These are phyloP conservation scores for Citrus maxima DNA, from an alignment of 345 rosid species.

Conservation along the genomic window DNA sequence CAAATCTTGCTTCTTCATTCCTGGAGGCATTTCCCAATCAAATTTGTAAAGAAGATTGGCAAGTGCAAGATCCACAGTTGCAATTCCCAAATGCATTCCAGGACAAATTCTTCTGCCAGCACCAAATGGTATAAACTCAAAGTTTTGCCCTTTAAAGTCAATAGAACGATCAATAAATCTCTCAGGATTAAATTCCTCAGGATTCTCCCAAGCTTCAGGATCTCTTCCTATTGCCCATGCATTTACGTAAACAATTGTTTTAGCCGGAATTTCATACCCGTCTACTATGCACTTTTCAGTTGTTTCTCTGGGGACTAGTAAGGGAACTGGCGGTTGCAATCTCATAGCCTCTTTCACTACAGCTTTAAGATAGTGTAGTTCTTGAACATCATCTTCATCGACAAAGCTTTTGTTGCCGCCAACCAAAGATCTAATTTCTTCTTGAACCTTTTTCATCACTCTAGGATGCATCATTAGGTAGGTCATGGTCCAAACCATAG, in stretches of 20 bases:
- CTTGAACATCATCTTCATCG: conserved; percentile 28
- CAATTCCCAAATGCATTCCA: conserved; percentile 9
- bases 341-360: conserved; percentile 44
- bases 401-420: conserved; percentile 25
- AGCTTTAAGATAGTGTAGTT: conserved; percentile 36
- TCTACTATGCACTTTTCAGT: neutral
- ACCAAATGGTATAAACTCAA: conserved; percentile 28
- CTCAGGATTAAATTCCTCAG: neutral
- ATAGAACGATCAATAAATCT: conserved; percentile 3
- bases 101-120: conserved; percentile 34
- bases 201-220: conserved; percentile 5
- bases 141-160: conserved; percentile 26
- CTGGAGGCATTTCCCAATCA: conserved; percentile 21
- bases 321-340: conserved; percentile 7
- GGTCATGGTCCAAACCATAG: conserved; percentile 37
- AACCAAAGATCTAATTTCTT: conserved; percentile 19
- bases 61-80: conserved; percentile 19
- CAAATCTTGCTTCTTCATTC: conserved; percentile 5
- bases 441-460: conserved; percentile 33
- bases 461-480: conserved; percentile 27
- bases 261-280: neutral
- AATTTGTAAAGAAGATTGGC: conserved; percentile 22
- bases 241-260: neutral
- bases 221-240: conserved; percentile 41
- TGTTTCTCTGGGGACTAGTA: conserved; percentile 16